phyloP scores from a whole-genome alignment of 1,139 yeast genomes.

The Kodamaea derodonti region DNA sequence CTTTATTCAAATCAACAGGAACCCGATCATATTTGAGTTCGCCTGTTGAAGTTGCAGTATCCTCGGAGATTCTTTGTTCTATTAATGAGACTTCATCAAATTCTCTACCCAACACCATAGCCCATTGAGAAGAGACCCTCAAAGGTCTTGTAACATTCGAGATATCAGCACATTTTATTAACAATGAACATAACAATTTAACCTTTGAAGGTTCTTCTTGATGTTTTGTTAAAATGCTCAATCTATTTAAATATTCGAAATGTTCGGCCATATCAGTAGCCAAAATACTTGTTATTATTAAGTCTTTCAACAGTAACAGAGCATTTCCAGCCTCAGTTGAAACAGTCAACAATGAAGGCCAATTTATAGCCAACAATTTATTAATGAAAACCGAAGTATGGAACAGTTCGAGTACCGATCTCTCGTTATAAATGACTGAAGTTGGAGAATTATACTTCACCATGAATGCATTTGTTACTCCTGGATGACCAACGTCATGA shows the following conservation, averaged over 20 bases:
- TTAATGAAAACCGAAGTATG: conserved; percentile 70
- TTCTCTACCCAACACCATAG: conserved; percentile 69
- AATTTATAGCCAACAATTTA: conserved; percentile 52
- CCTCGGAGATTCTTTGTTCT: conserved; percentile 35
- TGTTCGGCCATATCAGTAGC: conserved; percentile 97
- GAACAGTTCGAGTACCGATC: conserved; percentile 77
- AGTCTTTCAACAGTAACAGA: conserved; percentile 22
- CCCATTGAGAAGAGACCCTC: conserved; percentile 81
- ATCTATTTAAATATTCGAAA: conserved; percentile 61
- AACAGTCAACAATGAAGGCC: conserved; percentile 52
- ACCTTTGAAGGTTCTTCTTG: conserved; percentile 23
- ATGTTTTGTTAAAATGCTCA: conserved; percentile 21
- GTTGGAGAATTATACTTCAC: conserved; percentile 61
- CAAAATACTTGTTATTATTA: conserved; percentile 49
- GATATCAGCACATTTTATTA: conserved; percentile 91
- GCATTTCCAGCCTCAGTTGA: conserved; percentile 16
- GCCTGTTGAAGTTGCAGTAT: background rate
- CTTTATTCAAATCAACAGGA: conserved; percentile 31
- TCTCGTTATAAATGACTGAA: conserved; percentile 56
- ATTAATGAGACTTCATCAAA: conserved; percentile 64
- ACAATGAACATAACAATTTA: conserved; percentile 56
- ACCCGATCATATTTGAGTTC: conserved; percentile 27
- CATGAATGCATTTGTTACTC: conserved; percentile 78
- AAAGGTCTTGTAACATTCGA: conserved; percentile 86
- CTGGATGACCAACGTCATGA: conserved; percentile 96